A percentile compares a stretch with the other conserved stretches of the same genome.
Evolutionary conservation across 2,329 filamentous ascomycete species (phyloP).

Genomic region (Pseudocercospora macadamiae): DNA sequence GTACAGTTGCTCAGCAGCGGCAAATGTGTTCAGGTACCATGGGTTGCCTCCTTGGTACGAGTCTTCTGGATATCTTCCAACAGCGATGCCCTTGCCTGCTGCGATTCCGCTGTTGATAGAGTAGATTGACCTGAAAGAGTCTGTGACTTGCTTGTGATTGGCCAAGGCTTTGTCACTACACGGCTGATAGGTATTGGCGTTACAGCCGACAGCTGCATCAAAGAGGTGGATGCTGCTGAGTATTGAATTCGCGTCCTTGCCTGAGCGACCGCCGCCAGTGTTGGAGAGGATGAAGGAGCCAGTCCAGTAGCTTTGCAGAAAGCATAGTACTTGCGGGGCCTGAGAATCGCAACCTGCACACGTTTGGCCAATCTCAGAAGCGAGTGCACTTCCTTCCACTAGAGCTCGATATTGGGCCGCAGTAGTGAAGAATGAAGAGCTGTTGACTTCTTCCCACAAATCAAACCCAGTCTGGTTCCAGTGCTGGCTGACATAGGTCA

Average conservation of each 20-base stretch:
- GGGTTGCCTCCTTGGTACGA: slow-evolving; percentile 77
- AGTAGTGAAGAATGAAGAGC: slow-evolving; percentile 78
- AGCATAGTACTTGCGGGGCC: slow-evolving; percentile 73
- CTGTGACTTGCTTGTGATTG: slow-evolving; percentile 75
- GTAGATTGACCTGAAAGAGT: slow-evolving; percentile 75
- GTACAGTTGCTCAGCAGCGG: slow-evolving; percentile 79
- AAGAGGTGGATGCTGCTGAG: slow-evolving; percentile 61
- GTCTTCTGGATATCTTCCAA: slow-evolving; percentile 57
- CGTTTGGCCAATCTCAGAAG: slow-evolving; percentile 62
- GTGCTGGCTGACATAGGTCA: slow-evolving; percentile 74
- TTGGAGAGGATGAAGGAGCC: slow-evolving; percentile 69
- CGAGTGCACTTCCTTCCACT: slow-evolving; percentile 67
- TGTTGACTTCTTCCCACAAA: slow-evolving; percentile 80
- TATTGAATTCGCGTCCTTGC: slow-evolving; percentile 73
- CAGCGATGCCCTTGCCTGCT: slow-evolving; percentile 58
- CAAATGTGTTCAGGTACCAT: slow-evolving; percentile 72
- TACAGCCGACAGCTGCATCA: slow-evolving; percentile 65
- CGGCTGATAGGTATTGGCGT: slow-evolving; percentile 75
- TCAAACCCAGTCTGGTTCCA: slow-evolving; percentile 67
- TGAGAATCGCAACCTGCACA: slow-evolving; percentile 65
- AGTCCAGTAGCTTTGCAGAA: slow-evolving; percentile 75
- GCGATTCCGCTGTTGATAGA: slow-evolving; percentile 67
- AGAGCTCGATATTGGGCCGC: slow-evolving; percentile 68
- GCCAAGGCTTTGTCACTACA: slow-evolving; percentile 64
- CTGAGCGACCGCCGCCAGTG: slow-evolving; percentile 64